phyloP scores from a whole-genome alignment of 1,284 basidiomycete genomes.

The Apiotrichum sp. region DNA sequence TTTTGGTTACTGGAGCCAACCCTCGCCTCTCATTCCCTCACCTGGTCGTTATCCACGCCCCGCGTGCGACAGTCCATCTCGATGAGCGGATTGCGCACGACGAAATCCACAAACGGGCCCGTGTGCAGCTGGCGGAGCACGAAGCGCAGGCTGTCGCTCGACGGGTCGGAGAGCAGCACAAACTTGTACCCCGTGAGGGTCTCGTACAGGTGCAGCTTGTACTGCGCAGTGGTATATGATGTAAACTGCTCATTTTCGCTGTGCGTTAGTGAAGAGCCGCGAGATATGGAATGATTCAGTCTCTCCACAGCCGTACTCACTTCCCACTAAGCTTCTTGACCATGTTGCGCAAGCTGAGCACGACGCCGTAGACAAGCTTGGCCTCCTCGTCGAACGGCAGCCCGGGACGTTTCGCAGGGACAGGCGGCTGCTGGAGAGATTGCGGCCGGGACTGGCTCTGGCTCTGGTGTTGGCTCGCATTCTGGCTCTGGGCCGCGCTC shows the following conservation, averaged over 20 bases:
- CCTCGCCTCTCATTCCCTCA: slow-evolving; percentile 8
- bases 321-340: slow-evolving; percentile 83
- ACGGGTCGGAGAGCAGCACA: slow-evolving; percentile 84
- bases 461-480: no score
- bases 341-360: slow-evolving; percentile 89
- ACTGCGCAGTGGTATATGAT: slow-evolving; percentile 81
- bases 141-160: slow-evolving; percentile 71
- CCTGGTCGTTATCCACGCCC: slow-evolving; percentile 78
- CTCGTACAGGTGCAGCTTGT: slow-evolving; percentile 90
- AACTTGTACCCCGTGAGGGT: slow-evolving; percentile 92
- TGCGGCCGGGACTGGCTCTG: no score
- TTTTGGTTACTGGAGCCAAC: no score
- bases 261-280: background rate
- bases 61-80: slow-evolving; percentile 70
- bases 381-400: slow-evolving; percentile 94
- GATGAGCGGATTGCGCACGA: slow-evolving; percentile 83
- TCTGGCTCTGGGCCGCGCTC: no score
- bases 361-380: slow-evolving; percentile 94
- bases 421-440: no score
- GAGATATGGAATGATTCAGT: no score
- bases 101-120: slow-evolving; percentile 90
- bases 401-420: slow-evolving; percentile 26
- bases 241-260: slow-evolving; percentile 90
- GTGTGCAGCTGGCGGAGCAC: slow-evolving; percentile 81
- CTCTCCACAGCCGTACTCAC: slow-evolving; percentile 48